Evolutionary conservation across 352 stramenopile species (phyloP).

Genomic region (Phytophthora ramorum): DNA sequence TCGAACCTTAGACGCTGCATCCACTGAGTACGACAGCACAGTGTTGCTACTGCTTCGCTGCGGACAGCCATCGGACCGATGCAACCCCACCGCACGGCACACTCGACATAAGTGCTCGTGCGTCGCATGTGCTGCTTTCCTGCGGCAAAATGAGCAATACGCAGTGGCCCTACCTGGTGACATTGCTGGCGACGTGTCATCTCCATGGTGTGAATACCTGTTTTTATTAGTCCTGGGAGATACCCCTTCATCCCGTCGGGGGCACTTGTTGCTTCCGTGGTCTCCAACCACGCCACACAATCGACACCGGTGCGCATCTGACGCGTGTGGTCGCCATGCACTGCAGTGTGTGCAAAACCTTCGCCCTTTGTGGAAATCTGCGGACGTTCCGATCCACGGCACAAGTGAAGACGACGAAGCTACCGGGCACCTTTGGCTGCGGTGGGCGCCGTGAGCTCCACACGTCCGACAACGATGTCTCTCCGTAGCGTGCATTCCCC

Average conservation of each 20-base stretch:
- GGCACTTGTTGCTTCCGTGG: constrained; percentile 74
- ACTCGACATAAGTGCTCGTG: constrained; percentile 69
- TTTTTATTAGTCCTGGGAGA: constrained; percentile 7
- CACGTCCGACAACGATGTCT: constrained; percentile 69
- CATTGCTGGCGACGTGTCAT: constrained; percentile 27
- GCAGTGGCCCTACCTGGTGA: constrained; percentile 19
- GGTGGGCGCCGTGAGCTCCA: constrained; percentile 56
- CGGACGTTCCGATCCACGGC: constrained; percentile 58
- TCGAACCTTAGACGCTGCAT: constrained; percentile 69
- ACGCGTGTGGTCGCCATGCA: constrained; percentile 56
- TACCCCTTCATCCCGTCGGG: constrained; percentile 20
- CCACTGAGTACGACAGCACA: constrained; percentile 72
- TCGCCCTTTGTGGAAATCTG: constrained; percentile 43
- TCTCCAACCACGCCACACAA: constrained; percentile 65
- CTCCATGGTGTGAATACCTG: constrained; percentile 28
- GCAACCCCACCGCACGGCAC: constrained; percentile 56
- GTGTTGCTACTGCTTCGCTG: constrained; percentile 43
- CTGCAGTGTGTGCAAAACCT: constrained; percentile 73
- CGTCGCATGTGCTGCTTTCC: constrained; percentile 58
- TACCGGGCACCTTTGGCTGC: constrained; percentile 55
- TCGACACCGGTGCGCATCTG: constrained; percentile 69
- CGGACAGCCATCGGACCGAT: constrained; percentile 70
- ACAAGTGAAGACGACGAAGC: constrained; percentile 30
- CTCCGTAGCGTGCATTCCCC: constrained; percentile 63
- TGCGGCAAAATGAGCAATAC: constrained; percentile 71